Evolutionary conservation across 1,139 yeast species (phyloP).

Genomic region (Magnusiomyces sp.): DNA sequence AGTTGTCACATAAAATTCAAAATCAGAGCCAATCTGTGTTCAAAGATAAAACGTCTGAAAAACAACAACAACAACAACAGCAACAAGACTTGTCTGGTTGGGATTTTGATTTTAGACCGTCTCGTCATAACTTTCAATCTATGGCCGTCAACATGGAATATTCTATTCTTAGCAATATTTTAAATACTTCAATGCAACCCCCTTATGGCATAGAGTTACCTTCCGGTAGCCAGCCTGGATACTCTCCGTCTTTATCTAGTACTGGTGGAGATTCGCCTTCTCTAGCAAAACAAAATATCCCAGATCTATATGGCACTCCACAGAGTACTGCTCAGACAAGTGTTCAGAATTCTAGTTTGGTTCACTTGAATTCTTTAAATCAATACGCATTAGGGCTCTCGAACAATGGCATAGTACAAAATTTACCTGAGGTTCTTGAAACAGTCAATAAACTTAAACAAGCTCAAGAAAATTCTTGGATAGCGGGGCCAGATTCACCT

Average conservation of each 20-base stretch:
- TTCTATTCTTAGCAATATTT: slow-evolving; percentile 63
- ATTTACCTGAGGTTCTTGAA: slow-evolving; percentile 11
- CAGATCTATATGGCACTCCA: too few species aligned
- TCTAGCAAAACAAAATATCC: not conserved
- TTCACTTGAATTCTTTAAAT: slow-evolving; percentile 17
- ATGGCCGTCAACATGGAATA: slow-evolving; percentile 77
- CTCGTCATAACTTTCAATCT: slow-evolving; percentile 42
- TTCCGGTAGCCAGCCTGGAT: slow-evolving; percentile 14
- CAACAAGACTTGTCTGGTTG: not conserved
- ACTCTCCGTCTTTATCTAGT: slow-evolving; percentile 1
- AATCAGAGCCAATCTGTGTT: slow-evolving; percentile 1
- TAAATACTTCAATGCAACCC: slow-evolving; percentile 34
- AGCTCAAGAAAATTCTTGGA: slow-evolving; percentile 4
- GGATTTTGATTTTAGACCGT: slow-evolving; percentile 5
- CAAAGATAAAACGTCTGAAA: not conserved
- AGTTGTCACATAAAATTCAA: not conserved
- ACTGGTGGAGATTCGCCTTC: not conserved
- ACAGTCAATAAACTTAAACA: slow-evolving; percentile 11
- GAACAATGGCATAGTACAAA: slow-evolving; percentile 10
- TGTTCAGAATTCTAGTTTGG: not conserved
- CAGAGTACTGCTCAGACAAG: too few species aligned
- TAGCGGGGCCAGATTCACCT: slow-evolving; percentile 7
- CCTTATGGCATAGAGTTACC: slow-evolving; percentile 7
- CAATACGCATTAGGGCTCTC: slow-evolving; percentile 18
- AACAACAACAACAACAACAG: slow-evolving; percentile 9